A percentile compares a stretch with the other conserved stretches of the same genome.
Evolutionary conservation across 495 filamentous ascomycete species (phyloP).

Genomic region (Gamarada debralockiae): DNA sequence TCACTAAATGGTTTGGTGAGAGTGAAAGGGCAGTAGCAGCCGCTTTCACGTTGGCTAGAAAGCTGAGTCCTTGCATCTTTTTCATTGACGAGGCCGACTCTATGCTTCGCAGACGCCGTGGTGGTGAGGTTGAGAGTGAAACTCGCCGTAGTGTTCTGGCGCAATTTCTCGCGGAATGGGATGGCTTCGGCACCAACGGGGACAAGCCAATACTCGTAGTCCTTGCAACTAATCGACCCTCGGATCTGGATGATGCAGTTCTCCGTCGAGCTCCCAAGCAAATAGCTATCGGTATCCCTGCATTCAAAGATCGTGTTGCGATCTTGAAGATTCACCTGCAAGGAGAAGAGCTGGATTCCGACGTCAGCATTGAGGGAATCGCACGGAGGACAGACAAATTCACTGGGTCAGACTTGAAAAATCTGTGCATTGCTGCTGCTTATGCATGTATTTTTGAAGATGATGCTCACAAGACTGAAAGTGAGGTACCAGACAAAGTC

Average conservation of each 20-base stretch:
- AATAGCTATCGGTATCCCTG: neutral
- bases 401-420: constrained; percentile 88
- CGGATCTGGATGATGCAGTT: constrained; percentile 92
- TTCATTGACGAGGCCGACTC: constrained; percentile 99
- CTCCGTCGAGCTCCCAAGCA: constrained; percentile 64
- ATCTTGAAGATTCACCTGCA: neutral
- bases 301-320: neutral
- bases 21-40: constrained; percentile 95
- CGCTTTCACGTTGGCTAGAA: constrained; percentile 94
- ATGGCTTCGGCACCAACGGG: constrained; percentile 70
- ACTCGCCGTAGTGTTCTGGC: constrained; percentile 36
- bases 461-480: too few relatives aligned
- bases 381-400: constrained; percentile 75
- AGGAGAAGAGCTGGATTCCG: neutral
- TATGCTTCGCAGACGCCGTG: constrained; percentile 70
- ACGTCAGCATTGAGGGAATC: constrained; percentile 64
- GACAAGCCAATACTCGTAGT: constrained; percentile 76
- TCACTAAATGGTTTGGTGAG: constrained; percentile 94
- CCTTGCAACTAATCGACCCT: constrained; percentile 93
- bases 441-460: too few relatives aligned
- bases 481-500: too few relatives aligned
- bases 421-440: constrained; percentile 72
- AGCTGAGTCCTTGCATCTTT: constrained; percentile 94
- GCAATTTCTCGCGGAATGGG: constrained; percentile 92
- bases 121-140: neutral